These are phyloP conservation scores for Vanrija sp. DNA, from an alignment of 1,284 basidiomycete genomes.

Conservation along the genomic window DNA sequence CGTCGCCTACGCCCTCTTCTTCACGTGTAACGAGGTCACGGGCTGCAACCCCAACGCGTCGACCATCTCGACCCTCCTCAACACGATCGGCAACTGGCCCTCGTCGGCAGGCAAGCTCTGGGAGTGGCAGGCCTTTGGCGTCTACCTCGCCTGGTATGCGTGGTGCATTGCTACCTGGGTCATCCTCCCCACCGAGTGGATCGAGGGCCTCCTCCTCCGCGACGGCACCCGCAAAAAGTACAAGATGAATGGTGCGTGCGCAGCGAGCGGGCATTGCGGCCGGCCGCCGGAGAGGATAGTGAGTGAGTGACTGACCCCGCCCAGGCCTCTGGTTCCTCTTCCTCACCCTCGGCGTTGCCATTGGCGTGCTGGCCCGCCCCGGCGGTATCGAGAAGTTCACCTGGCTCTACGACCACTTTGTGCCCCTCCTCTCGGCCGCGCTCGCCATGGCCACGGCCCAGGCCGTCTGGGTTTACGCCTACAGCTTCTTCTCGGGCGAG, in stretches of 20 bases:
- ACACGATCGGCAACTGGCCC: slow-evolving; percentile 30
- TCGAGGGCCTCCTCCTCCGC: slow-evolving; percentile 73
- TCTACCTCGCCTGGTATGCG: slow-evolving; percentile 86
- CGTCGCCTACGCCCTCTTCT: slow-evolving; percentile 74
- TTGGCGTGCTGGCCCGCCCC: slow-evolving; percentile 61
- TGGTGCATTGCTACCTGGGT: slow-evolving; percentile 80
- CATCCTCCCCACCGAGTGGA: slow-evolving; percentile 78
- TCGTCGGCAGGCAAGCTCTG: slow-evolving; percentile 56
- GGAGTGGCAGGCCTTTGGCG: slow-evolving; percentile 69
- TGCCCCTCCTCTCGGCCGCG: slow-evolving; percentile 81
- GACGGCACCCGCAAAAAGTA: slow-evolving; percentile 76
- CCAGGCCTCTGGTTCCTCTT: slow-evolving; percentile 83
- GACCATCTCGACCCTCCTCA: slow-evolving; percentile 16
- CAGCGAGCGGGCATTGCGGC: not conserved
- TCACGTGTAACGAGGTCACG: slow-evolving; percentile 72
- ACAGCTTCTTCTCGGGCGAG: slow-evolving; percentile 61
- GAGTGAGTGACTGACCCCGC: no score
- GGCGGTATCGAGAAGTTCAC: slow-evolving; percentile 77
- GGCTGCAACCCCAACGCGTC: slow-evolving; percentile 56
- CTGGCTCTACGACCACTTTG: slow-evolving; percentile 86
- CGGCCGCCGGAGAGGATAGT: not conserved
- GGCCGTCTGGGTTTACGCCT: slow-evolving; percentile 66
- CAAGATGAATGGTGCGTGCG: slow-evolving; percentile 82
- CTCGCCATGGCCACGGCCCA: slow-evolving; percentile 74
- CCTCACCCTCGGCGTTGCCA: slow-evolving; percentile 65